Evolutionary conservation across 31 red algal genomes (phyloP).

Genomic region (Bonnemaisonia californica): DNA sequence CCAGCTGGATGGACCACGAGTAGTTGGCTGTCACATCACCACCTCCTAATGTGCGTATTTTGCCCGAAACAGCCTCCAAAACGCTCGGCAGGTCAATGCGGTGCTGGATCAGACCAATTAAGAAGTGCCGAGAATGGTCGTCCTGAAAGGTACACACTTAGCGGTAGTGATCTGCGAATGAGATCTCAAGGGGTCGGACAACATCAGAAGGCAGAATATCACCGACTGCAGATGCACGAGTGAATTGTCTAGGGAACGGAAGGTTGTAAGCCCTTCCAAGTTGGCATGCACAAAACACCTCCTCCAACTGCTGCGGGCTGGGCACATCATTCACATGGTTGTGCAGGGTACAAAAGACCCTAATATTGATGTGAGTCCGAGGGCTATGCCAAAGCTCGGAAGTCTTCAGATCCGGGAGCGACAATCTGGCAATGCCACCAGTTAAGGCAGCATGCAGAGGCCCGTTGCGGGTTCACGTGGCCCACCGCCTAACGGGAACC

Average conservation of each 20-base stretch:
- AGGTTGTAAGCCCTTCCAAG: too few relatives aligned
- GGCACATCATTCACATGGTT: conserved; percentile 25
- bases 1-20: too few relatives aligned
- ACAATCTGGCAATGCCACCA: too few relatives aligned
- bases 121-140: conserved; percentile 6
- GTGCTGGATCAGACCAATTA: conserved; percentile 6
- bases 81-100: neutral
- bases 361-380: conserved; percentile 25
- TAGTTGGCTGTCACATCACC: too few relatives aligned
- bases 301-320: neutral
- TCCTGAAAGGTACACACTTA: conserved; percentile 19
- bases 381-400: conserved; percentile 7
- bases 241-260: conserved; percentile 20
- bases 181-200: conserved; percentile 6
- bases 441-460: too few relatives aligned
- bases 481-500: too few relatives aligned
- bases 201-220: conserved; percentile 23
- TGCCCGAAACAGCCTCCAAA: neutral
- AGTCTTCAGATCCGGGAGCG: neutral
- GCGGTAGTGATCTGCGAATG: conserved; percentile 5
- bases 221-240: neutral
- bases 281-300: conserved; percentile 1
- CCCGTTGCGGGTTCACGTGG: too few relatives aligned
- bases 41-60: neutral
- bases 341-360: neutral